Evolutionary conservation across 164 flowering plant genomes (phyloP).

Genomic region (Piper longum): DNA sequence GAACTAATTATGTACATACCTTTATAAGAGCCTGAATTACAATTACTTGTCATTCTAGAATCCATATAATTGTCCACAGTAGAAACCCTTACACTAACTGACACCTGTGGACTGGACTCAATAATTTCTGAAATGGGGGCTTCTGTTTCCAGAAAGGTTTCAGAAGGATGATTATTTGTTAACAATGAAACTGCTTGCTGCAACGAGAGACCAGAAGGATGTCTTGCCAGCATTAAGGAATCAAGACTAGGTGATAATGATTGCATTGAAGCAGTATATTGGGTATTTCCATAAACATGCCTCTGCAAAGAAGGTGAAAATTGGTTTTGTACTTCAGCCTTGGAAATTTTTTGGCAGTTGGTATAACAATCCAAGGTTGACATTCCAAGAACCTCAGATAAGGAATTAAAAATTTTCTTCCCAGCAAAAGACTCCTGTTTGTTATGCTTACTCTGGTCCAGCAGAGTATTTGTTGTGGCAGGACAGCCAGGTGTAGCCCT

Average conservation of each 20-base stretch:
- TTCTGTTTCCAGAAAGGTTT: conserved; percentile 12
- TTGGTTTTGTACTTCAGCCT: conserved; percentile 16
- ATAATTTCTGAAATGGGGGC: conserved; percentile 25
- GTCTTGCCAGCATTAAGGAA: conserved; percentile 6
- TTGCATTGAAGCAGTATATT: conserved; percentile 13
- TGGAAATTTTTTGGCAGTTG: conserved; percentile 16
- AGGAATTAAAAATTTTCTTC: conserved; percentile 9
- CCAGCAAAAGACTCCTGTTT: conserved; percentile 15
- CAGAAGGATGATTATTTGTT: conserved; percentile 8
- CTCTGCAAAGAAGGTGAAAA: conserved; percentile 14
- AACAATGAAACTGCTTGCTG: conserved; percentile 8
- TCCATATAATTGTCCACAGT: neutral
- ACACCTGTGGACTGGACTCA: conserved; percentile 16
- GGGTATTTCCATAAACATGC: conserved; percentile 13
- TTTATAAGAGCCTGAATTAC: neutral
- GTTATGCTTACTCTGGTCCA: conserved; percentile 17
- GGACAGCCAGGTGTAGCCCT: conserved; percentile 47
- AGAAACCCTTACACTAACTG: conserved; percentile 17
- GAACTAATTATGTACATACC: neutral
- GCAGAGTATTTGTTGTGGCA: conserved; percentile 22
- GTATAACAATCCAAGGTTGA: conserved; percentile 7
- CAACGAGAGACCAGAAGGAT: conserved; percentile 7
- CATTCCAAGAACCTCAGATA: conserved; percentile 9
- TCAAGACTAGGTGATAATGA: conserved; percentile 9
- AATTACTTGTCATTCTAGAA: neutral